Conservation (phyloP, 345 rosid genomes). For the Acer campestre region DNA sequence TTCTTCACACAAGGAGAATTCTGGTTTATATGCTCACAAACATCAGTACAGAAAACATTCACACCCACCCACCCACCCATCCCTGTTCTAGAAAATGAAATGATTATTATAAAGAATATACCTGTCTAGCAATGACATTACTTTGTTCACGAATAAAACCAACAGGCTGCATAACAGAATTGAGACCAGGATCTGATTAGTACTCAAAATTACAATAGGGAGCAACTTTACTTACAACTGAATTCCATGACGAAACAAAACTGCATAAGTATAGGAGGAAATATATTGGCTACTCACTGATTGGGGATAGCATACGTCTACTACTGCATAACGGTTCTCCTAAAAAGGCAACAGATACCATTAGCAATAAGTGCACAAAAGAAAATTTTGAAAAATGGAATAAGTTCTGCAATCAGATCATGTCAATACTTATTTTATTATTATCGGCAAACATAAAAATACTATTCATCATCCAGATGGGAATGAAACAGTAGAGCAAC, state of each 20-base stretch:
- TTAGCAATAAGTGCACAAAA: background rate
- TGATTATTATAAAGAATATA: slow-evolving; percentile 21
- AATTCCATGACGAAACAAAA: background rate
- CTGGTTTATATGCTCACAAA: background rate
- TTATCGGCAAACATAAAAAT: background rate
- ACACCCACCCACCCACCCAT: background rate
- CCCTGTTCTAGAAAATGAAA: background rate
- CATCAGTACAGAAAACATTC: background rate
- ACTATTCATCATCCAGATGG: background rate
- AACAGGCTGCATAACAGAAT: slow-evolving; percentile 61
- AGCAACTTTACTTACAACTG: slow-evolving; percentile 6
- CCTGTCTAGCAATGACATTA: slow-evolving; percentile 83
- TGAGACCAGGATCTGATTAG: slow-evolving; percentile 7
- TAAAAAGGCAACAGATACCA: slow-evolving; percentile 35
- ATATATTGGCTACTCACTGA: slow-evolving; percentile 51
- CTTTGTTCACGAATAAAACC: slow-evolving; percentile 89
- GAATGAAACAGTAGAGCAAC: background rate
- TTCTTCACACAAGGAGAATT: background rate
- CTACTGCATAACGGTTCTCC: slow-evolving; percentile 89
- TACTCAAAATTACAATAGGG: slow-evolving; percentile 11
- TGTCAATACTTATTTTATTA: background rate
- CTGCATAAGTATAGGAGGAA: background rate
- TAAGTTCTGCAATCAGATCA: background rate
- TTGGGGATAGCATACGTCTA: slow-evolving; percentile 86
- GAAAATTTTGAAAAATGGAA: background rate